Conservation (phyloP, 805 yeast genomes). For the Gaillardinia entomophila region DNA sequence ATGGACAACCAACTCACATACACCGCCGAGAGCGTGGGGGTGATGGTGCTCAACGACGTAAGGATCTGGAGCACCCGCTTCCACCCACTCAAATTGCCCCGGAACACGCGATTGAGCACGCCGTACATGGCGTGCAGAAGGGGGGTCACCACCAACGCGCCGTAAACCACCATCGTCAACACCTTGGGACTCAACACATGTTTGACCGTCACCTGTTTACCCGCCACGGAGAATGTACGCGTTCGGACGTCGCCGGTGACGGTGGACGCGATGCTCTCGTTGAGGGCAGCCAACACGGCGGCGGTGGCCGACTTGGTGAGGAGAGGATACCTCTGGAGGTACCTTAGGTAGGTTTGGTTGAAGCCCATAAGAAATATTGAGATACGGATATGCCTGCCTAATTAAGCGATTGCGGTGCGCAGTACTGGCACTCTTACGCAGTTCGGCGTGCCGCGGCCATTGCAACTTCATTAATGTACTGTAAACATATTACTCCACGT, state of each 20-base stretch:
- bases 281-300: conserved; percentile 48
- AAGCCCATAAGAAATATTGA: conserved; percentile 9
- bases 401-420: too few species aligned
- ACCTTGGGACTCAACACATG: conserved; percentile 42
- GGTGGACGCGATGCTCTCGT: conserved; percentile 51
- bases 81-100: conserved; percentile 30
- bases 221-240: conserved; percentile 6
- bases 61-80: conserved; percentile 46
- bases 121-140: conserved; percentile 50
- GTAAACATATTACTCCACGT: conserved; percentile 37
- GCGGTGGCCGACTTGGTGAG: conserved; percentile 56
- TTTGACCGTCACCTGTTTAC: conserved; percentile 17
- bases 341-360: conserved; percentile 29
- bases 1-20: conserved; percentile 50
- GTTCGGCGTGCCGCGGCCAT: too few species aligned
- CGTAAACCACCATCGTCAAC: conserved; percentile 51
- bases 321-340: conserved; percentile 45
- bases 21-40: conserved; percentile 46
- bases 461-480: too few species aligned
- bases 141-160: conserved; percentile 51
- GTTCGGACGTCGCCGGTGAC: conserved; percentile 41
- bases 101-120: conserved; percentile 32
- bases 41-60: conserved; percentile 46
- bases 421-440: too few species aligned
- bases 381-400: too few species aligned